Evolutionary conservation across 179 eudicot species (phyloP).

Genomic region (Pouteria campechiana): DNA sequence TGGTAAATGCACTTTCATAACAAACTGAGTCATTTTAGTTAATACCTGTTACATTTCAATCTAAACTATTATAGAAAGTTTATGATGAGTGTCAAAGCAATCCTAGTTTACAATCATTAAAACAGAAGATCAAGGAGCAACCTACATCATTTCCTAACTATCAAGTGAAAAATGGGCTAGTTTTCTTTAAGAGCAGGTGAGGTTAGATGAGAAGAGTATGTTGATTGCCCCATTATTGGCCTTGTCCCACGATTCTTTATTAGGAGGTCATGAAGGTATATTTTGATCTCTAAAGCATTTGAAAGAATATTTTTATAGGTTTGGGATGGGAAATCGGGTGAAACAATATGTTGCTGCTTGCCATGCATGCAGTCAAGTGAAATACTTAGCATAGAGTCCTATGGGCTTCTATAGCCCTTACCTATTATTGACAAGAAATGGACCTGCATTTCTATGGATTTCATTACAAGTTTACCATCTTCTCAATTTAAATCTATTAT

Average conservation of each 20-base stretch:
- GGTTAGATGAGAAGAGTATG: too few species aligned
- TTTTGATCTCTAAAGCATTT: background rate
- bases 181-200: too few species aligned
- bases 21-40: background rate
- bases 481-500: background rate
- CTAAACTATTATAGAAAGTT: background rate
- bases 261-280: slow-evolving; percentile 3
- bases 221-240: background rate
- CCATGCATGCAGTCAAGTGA: background rate
- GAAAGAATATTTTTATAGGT: background rate
- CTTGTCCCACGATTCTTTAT: background rate
- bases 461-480: background rate
- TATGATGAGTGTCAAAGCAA: too few species aligned
- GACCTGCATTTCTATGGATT: background rate
- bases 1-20: background rate
- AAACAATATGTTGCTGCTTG: background rate
- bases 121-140: too few species aligned
- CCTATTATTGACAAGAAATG: background rate
- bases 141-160: too few species aligned
- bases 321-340: background rate
- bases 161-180: too few species aligned
- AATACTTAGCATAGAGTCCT: background rate
- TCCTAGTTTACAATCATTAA: background rate
- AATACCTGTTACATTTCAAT: background rate
- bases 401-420: background rate